A percentile compares a stretch with the other conserved stretches of the same genome.
phyloP scores from a whole-genome alignment of 2,329 filamentous ascomycete genomes.

The Orbilia javanica region DNA sequence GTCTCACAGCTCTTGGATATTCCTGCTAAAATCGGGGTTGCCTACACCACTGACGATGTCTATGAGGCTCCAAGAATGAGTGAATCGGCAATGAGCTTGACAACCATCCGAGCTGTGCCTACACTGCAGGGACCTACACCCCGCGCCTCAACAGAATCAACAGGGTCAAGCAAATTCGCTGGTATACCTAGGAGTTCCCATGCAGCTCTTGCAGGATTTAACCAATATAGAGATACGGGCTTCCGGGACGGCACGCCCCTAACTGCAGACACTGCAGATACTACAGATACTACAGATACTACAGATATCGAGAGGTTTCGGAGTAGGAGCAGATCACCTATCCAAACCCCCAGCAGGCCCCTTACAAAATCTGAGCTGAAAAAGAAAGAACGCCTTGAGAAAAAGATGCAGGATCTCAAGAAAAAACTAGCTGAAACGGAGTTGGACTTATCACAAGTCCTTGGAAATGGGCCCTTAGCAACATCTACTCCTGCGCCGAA shows the following conservation, averaged over 20 bases:
- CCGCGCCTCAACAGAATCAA: slow-evolving; percentile 34
- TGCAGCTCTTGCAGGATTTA: neutral
- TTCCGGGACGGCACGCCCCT: slow-evolving; percentile 46
- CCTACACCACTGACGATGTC: slow-evolving; percentile 51
- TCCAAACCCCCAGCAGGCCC: slow-evolving; percentile 29
- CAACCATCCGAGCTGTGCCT: slow-evolving; percentile 28
- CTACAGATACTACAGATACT: slow-evolving; percentile 45
- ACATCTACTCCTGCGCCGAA: slow-evolving; percentile 28
- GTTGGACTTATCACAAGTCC: slow-evolving; percentile 40
- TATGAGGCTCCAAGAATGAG: slow-evolving; percentile 39
- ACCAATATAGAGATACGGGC: slow-evolving; percentile 26
- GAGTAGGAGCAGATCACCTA: slow-evolving; percentile 47
- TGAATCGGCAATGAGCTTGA: slow-evolving; percentile 44
- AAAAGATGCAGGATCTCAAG: slow-evolving; percentile 49
- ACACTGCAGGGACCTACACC: slow-evolving; percentile 33
- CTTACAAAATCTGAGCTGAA: slow-evolving; percentile 55
- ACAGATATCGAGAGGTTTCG: slow-evolving; percentile 40
- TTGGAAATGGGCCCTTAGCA: slow-evolving; percentile 28
- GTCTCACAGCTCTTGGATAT: slow-evolving; percentile 19
- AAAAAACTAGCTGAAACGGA: slow-evolving; percentile 49
- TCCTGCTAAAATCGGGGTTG: slow-evolving; percentile 31
- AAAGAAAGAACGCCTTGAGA: slow-evolving; percentile 52
- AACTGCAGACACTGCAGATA: slow-evolving; percentile 46
- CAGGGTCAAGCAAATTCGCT: slow-evolving; percentile 12
- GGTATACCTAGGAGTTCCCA: slow-evolving; percentile 3